Conservation (phyloP, 2,329 filamentous ascomycete genomes). For the Curvularia lunata region DNA sequence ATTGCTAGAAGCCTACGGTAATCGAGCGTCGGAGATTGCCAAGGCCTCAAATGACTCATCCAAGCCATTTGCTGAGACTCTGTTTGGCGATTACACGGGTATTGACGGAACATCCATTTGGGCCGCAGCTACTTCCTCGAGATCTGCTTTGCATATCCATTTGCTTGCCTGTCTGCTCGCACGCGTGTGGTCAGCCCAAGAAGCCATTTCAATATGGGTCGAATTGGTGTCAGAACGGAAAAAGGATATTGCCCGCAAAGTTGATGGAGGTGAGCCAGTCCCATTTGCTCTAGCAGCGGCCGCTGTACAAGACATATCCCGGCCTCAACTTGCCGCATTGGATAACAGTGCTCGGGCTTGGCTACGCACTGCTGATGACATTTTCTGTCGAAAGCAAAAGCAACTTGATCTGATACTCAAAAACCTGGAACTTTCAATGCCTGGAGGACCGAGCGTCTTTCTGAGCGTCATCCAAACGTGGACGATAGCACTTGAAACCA, state of each 20-base stretch:
- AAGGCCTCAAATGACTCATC: background rate
- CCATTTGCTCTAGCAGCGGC: conserved; percentile 5
- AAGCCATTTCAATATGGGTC: conserved; percentile 46
- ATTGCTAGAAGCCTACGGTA: conserved; percentile 47
- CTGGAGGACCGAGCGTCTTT: background rate
- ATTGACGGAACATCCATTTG: conserved; percentile 46
- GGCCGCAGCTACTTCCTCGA: conserved; percentile 49
- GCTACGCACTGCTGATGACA: conserved; percentile 20
- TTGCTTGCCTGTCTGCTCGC: conserved; percentile 51
- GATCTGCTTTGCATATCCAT: conserved; percentile 37
- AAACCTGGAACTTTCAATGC: conserved; percentile 15
- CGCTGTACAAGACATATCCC: conserved; percentile 5
- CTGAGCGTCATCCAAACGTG: conserved; percentile 11
- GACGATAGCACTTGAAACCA: background rate
- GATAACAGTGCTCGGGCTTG: conserved; percentile 23
- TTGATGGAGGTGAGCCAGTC: conserved; percentile 32
- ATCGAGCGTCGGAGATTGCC: conserved; percentile 32
- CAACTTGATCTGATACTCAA: conserved; percentile 23
- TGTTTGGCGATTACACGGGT: conserved; percentile 34
- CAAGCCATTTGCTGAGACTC: background rate
- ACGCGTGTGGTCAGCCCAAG: conserved; percentile 30
- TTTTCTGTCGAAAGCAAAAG: conserved; percentile 6
- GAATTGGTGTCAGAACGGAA: conserved; percentile 37
- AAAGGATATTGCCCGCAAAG: conserved; percentile 4
- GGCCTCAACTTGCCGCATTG: conserved; percentile 20